Evolutionary conservation across 1,139 yeast species (phyloP), one percentile per base, ranked within the genome.

Genomic region (Candida sanyaensis): DNA sequence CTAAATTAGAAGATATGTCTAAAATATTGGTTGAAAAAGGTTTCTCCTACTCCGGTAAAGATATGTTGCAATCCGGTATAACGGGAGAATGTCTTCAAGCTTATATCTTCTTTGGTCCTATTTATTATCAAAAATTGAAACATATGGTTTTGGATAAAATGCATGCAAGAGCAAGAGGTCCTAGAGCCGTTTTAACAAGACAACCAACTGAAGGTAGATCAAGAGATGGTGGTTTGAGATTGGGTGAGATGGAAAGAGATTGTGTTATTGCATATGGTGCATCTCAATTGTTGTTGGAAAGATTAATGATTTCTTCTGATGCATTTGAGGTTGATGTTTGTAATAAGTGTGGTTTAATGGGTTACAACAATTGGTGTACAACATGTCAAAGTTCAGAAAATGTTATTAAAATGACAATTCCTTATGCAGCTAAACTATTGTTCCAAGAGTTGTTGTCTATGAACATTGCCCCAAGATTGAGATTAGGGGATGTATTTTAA

Each of bases 191-290:
- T 21, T 77, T 93, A 54, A 93, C 99, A 3, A 85, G 99, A 69
- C 99, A 93, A 70, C 99, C 99, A 10, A 93, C 98, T 0, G 99
- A 93, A 71, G 99, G 99, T 80, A 83, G 99, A 70, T 90, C 97
- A 2, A 83, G 99, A 69, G 99, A 93, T 71, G 99, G 99, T 80
- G 99, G 99, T 63, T 80, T 93, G 63, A 87, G 99, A 75, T 80
- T 93, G 68, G 99, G 99, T 59, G 99, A 93, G 73, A 93, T 93
- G 99, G 99, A 93, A 71, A 87, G 99, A 73, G 99, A 93, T 76
- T 93, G 99, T 86, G 96, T 93, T 56, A 95, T 93, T 72, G 99
- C 99, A 0, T 93, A 95, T 62, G 99, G 99, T 63, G 99, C 99
- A 0, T 92, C 98, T 4, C 98, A 93, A 66, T 75, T 93, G 58